phyloP scores from a whole-genome alignment of 1,284 basidiomycete species.

The Sphaerobolus stellatus region DNA sequence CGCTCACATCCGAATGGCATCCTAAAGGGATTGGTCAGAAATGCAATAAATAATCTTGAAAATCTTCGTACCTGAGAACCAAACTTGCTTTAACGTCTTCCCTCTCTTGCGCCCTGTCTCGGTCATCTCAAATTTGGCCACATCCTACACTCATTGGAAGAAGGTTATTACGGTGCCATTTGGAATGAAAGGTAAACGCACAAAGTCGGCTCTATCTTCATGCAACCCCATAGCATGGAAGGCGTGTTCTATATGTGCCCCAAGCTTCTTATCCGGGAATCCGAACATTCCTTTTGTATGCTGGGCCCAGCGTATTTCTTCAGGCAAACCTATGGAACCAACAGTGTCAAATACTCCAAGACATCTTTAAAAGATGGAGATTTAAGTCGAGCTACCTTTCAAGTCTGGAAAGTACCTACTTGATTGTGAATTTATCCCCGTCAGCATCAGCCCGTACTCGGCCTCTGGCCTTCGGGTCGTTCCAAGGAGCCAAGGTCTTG shows the following conservation, averaged over 20 bases:
- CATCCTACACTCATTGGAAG: constrained; percentile 40
- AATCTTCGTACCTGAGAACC: constrained; percentile 56
- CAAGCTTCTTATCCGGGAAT: constrained; percentile 57
- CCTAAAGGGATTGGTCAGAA: neutral
- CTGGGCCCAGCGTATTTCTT: constrained; percentile 47
- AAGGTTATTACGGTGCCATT: neutral
- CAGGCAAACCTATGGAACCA: constrained; percentile 64
- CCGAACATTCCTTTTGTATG: constrained; percentile 55
- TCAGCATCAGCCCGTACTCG: constrained; percentile 48
- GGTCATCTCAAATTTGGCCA: constrained; percentile 62
- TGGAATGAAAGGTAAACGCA: constrained; percentile 31
- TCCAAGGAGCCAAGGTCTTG: constrained; percentile 52
- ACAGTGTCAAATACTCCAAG: constrained; percentile 75
- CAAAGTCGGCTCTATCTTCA: constrained; percentile 65
- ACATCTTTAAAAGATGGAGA: constrained; percentile 44
- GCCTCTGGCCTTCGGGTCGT: constrained; percentile 46
- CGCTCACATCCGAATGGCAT: constrained; percentile 10
- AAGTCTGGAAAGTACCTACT: constrained; percentile 39
- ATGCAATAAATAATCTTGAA: constrained; percentile 3
- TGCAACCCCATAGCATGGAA: constrained; percentile 69
- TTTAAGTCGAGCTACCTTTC: neutral
- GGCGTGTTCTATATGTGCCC: constrained; percentile 60
- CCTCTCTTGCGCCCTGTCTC: constrained; percentile 47
- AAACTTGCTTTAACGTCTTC: constrained; percentile 64
- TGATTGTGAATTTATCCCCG: constrained; percentile 53